Evolutionary conservation across 1,139 yeast species (phyloP).

Genomic region (Entelexis paramagnoliae): DNA sequence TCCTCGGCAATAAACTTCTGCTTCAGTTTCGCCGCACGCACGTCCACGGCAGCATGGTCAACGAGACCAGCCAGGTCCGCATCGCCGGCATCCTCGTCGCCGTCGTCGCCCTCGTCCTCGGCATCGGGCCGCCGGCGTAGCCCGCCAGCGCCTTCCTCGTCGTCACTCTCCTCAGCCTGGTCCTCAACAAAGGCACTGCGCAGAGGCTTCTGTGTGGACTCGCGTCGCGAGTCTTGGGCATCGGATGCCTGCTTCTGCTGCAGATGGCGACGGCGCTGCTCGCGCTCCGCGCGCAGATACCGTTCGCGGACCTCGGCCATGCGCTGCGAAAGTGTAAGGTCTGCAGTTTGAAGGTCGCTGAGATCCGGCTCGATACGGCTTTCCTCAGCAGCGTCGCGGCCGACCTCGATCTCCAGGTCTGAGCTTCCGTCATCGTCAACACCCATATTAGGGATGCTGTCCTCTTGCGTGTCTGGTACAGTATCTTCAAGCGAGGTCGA

Average conservation of each 20-base stretch:
- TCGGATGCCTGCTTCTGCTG: neutral
- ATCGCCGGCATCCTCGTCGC: constrained; percentile 36
- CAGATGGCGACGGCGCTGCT: constrained; percentile 8
- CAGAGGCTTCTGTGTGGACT: too few relatives aligned
- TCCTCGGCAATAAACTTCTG: constrained; percentile 57
- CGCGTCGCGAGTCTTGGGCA: too few relatives aligned
- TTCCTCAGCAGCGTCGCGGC: neutral
- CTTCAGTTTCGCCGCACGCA: constrained; percentile 52
- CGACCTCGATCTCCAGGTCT: constrained; percentile 1
- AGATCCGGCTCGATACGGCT: constrained; percentile 15
- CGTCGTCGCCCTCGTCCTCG: constrained; percentile 61
- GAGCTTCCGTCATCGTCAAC: neutral
- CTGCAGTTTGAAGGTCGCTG: constrained; percentile 5
- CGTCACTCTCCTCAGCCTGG: constrained; percentile 89
- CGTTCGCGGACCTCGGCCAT: constrained; percentile 19
- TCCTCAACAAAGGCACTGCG: constrained; percentile 41
- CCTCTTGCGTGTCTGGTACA: neutral
- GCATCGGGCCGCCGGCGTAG: constrained; percentile 38
- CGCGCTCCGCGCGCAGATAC: constrained; percentile 15
- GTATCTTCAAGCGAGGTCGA: neutral
- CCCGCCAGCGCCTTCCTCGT: constrained; percentile 52
- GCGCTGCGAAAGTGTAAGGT: constrained; percentile 18
- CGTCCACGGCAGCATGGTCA: constrained; percentile 56
- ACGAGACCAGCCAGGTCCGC: constrained; percentile 64
- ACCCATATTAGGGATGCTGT: neutral